Evolutionary conservation across 2,329 filamentous ascomycete genomes (phyloP), one percentile per base, ranked within the genome.

Genomic region (Purpureocillium lavendulum): DNA sequence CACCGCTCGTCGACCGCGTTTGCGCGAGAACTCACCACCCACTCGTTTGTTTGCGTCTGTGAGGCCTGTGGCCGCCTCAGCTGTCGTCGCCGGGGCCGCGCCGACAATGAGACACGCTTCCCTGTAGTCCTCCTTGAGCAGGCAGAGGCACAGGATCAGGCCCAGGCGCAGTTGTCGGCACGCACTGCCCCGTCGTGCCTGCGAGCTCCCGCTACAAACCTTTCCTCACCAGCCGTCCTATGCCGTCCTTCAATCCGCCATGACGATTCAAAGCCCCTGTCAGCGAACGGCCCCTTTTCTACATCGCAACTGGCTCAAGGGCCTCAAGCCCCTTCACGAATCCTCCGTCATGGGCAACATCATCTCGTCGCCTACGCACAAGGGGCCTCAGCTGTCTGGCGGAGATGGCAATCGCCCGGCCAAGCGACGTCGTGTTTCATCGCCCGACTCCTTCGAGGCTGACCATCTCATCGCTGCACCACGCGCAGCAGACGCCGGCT

Each of bases 271-370:
- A 52, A 62, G 57, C 53, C 61, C 62, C 46, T 67, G 62, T 52
- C 64, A 65, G 58, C 67, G 68, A 59, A 66, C 62, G 49, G 60
- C 69, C 41, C 71, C 73, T 44, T 77, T 71, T 56, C 67, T 76
- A 43, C 69, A 73, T 48, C 67, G 72, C 54, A 73, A 70, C 53
- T 75, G 69, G 70, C 61, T 67, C 45, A 65, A 60, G 45, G 65
- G 64, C 35, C 58, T 72, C 53, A 66, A 66, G 43, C 60, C 65
- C 44, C 59, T 59, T 49, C 64, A 69, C 51, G 45, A 47, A 24
- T 50, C 54, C 33, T 49, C 56, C 40, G 52, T 55, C 43, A 71
- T 71, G 67, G 67, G 67, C 38, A 65, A 59, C 51, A 65, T 64
- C 42, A 47, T 62, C 12, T 65, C 64, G 30, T 60, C 60, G 36